These are phyloP conservation scores for Urochloa ruziziensis DNA, from an alignment of 176 grass and related monocot genomes.

Conservation along the genomic window DNA sequence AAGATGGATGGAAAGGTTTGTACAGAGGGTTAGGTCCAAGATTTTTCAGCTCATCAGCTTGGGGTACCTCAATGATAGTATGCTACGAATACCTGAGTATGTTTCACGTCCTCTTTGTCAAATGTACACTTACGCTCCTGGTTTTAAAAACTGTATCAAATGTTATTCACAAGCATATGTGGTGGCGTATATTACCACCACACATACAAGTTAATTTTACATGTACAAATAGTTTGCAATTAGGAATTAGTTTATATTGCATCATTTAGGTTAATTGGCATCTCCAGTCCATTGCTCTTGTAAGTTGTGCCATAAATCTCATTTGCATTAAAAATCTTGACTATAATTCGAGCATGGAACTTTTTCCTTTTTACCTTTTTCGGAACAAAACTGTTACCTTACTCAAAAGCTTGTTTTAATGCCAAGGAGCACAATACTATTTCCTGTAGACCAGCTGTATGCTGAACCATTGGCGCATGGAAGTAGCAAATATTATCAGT, in stretches of 20 bases:
- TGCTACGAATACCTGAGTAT: constrained; percentile 97
- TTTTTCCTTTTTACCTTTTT: background rate
- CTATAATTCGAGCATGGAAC: background rate
- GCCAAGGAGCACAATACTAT: background rate
- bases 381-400: background rate
- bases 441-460: background rate
- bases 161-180: constrained; percentile 9
- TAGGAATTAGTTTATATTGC: constrained; percentile 2
- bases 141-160: no score
- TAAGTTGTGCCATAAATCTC: background rate
- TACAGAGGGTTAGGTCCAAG: constrained; percentile 95
- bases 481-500: background rate
- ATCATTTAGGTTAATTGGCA: background rate
- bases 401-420: background rate
- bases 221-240: background rate
- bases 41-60: constrained; percentile 97
- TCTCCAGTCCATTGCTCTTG: background rate
- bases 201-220: background rate
- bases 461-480: background rate
- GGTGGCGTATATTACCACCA: background rate
- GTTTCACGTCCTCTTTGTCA: background rate
- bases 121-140: background rate
- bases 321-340: background rate
- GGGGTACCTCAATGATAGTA: constrained; percentile 98
- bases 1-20: constrained; percentile 95